Evolutionary conservation across 140 eudicot species (phyloP).

Genomic region (Flaveria floridana): DNA sequence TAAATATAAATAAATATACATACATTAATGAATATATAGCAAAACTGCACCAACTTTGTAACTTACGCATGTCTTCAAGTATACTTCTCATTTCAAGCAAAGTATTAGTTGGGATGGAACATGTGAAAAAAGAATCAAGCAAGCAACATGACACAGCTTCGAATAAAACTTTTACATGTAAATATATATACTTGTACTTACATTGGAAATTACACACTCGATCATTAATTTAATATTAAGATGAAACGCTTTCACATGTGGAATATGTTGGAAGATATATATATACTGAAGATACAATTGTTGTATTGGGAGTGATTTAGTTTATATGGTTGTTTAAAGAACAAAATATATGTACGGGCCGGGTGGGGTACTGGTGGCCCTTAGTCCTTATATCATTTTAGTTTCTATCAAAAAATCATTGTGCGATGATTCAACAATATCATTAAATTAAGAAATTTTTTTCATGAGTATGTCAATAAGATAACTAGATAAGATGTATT

Average conservation of each 20-base stretch:
- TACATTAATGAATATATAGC: not conserved
- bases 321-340: not conserved
- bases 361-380: not conserved
- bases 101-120: conserved; percentile 30
- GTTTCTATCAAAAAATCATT: not conserved
- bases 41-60: conserved; percentile 33
- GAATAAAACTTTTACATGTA: conserved; percentile 13
- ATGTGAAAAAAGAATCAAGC: conserved; percentile 24
- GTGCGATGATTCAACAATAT: not conserved
- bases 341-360: not conserved
- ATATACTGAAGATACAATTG: no score
- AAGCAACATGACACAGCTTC: conserved; percentile 14
- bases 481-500: not conserved
- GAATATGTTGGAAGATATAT: not conserved
- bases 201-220: not conserved
- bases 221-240: not conserved
- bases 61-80: conserved; percentile 32
- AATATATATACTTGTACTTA: not conserved
- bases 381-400: not conserved
- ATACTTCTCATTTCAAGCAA: conserved; percentile 44
- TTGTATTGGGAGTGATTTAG: no score
- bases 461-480: not conserved
- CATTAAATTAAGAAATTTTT: not conserved
- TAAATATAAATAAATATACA: conserved; percentile 13
- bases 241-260: not conserved